These are phyloP conservation scores for Alternaria sp. DNA, from an alignment of 2,329 filamentous ascomycete species.

Conservation along the genomic window DNA sequence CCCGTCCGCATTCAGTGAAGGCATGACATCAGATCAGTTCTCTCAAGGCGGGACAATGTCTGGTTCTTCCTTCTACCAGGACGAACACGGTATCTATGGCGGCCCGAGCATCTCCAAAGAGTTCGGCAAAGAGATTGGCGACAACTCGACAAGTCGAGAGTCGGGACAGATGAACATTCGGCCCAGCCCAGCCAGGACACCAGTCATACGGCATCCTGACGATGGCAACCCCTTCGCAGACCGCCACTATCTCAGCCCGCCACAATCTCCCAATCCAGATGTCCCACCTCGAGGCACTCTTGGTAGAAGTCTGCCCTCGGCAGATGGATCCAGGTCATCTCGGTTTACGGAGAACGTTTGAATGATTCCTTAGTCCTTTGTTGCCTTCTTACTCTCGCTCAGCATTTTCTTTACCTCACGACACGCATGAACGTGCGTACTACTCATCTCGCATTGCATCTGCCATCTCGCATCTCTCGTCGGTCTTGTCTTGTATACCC, in stretches of 20 bases:
- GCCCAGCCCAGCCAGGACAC: slow-evolving; percentile 71
- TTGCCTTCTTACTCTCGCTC: slow-evolving; percentile 38
- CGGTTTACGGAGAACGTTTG: slow-evolving; percentile 59
- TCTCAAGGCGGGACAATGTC: slow-evolving; percentile 44
- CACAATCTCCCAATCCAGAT: slow-evolving; percentile 49
- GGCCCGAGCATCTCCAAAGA: slow-evolving; percentile 34
- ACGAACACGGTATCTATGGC: slow-evolving; percentile 55
- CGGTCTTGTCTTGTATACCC: slow-evolving; percentile 34
- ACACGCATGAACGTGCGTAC: slow-evolving; percentile 39
- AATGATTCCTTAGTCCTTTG: slow-evolving; percentile 21
- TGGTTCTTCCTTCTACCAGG: slow-evolving; percentile 56
- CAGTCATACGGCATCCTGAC: slow-evolving; percentile 62
- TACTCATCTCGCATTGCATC: slow-evolving; percentile 22
- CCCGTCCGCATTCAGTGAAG: slow-evolving; percentile 59
- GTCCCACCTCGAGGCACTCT: slow-evolving; percentile 44
- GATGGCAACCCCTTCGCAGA: slow-evolving; percentile 38
- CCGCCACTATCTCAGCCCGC: slow-evolving; percentile 47
- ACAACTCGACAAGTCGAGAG: slow-evolving; percentile 28
- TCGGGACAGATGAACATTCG: slow-evolving; percentile 37
- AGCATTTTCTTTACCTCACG: slow-evolving; percentile 29
- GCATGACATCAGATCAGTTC: slow-evolving; percentile 55
- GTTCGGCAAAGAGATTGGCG: slow-evolving; percentile 43
- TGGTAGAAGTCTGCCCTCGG: slow-evolving; percentile 56
- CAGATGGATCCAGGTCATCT: slow-evolving; percentile 57
- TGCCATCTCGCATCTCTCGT: slow-evolving; percentile 16